Conservation (phyloP, 2,329 filamentous ascomycete genomes). For the Nemania abortiva region DNA sequence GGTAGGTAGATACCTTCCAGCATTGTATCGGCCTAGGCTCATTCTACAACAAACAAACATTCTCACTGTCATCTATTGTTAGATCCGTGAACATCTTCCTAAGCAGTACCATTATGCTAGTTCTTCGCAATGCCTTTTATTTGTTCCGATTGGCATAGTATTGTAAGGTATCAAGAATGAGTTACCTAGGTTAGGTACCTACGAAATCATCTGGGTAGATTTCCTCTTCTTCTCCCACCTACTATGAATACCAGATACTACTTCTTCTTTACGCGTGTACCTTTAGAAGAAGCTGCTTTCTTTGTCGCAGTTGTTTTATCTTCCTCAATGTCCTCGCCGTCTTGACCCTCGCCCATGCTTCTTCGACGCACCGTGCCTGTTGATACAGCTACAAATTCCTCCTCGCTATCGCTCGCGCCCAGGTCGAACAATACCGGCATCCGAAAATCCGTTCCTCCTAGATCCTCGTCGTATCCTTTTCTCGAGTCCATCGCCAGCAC, state of each 20-base stretch:
- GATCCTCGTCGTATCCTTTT: slow-evolving; percentile 70
- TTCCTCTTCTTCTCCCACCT: not conserved
- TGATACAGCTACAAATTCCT: slow-evolving; percentile 79
- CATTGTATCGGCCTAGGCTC: too few relatives aligned
- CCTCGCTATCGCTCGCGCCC: slow-evolving; percentile 93
- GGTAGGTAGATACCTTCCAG: too few relatives aligned
- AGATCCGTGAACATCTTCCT: too few relatives aligned
- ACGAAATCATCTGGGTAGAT: not conserved
- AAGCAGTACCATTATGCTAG: not conserved
- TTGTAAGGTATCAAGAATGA: not conserved
- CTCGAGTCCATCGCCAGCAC: slow-evolving; percentile 81
- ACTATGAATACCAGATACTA: slow-evolving; percentile 14
- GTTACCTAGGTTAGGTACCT: not conserved
- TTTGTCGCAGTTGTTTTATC: slow-evolving; percentile 46
- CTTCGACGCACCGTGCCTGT: slow-evolving; percentile 88
- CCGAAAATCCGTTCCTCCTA: slow-evolving; percentile 73
- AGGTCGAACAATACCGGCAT: slow-evolving; percentile 96
- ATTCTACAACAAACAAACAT: not conserved
- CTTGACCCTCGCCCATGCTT: slow-evolving; percentile 80
- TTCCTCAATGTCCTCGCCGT: slow-evolving; percentile 65
- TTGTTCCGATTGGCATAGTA: not conserved
- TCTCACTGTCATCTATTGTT: not conserved
- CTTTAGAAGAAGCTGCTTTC: slow-evolving; percentile 52
- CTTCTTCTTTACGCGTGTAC: slow-evolving; percentile 59
- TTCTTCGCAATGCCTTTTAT: not conserved